These are phyloP conservation scores for Mycena sanguinolenta DNA, from an alignment of 768 basidiomycete genomes.

Conservation along the genomic window DNA sequence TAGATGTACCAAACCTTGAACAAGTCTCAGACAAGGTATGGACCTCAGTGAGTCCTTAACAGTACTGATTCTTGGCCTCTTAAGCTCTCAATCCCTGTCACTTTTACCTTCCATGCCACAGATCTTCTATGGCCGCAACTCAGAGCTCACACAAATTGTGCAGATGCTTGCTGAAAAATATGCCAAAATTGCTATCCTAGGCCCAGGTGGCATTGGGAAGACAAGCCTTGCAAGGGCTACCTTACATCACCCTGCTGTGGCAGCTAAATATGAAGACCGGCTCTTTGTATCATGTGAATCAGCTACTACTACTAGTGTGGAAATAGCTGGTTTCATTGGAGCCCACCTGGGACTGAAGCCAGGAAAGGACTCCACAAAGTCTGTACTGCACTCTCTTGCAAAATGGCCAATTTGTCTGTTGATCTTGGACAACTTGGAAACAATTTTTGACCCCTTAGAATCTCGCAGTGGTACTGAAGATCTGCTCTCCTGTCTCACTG, in stretches of 20 bases:
- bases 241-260: too few relatives aligned
- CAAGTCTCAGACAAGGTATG: too few relatives aligned
- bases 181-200: not conserved
- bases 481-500: too few relatives aligned
- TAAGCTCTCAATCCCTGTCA: not conserved
- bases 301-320: not conserved
- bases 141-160: not conserved
- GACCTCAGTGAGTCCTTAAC: not conserved
- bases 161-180: not conserved
- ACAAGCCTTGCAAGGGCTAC: too few relatives aligned
- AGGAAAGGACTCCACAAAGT: too few relatives aligned
- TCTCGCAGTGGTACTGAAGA: too few relatives aligned
- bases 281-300: slow-evolving; percentile 3
- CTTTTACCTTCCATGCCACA: not conserved
- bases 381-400: not conserved
- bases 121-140: slow-evolving; percentile 8
- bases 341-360: too few relatives aligned
- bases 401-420: not conserved
- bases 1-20: too few relatives aligned
- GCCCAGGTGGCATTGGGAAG: too few relatives aligned
- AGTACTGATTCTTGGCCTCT: not conserved
- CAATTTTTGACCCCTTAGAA: not conserved
- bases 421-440: slow-evolving; percentile 9
- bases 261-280: too few relatives aligned
- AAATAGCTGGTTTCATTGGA: not conserved